Base-by-base conservation (phyloP, 2,329 filamentous ascomycete genomes). In the Onygenales sp. region DNA sequence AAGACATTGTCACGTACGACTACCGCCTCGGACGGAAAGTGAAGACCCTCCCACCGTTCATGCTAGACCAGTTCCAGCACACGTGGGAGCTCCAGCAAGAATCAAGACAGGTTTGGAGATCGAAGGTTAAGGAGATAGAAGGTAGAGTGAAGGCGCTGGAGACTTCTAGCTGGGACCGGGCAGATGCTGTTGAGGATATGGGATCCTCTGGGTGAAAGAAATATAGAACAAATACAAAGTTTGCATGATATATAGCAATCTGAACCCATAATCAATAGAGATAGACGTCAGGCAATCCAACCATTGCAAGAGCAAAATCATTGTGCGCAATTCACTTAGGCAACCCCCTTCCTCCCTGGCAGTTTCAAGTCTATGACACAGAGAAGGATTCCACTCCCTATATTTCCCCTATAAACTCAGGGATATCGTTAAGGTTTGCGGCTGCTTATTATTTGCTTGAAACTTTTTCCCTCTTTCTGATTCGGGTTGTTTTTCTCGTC, bases 1-100 rank as follows among this genome's bases (percentile, higher is more conserved):
- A 96, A 69, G 87, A 92, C 59, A 82, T 89, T 54, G 85, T 87
- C 8, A 75, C 89, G 0, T 94, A 93, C 69, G 86, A 95, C 70
- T 89, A 89, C 67, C 72, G 67, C 33, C 66, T 69, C 31, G 79
- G 72, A 8, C 75, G 72, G 64, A 87, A 85, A 69, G 75, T 75
- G 2, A 50, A 62, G 0, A 63, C 72, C 2, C 66, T 89, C 45
- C 76, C 76, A 48, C 70, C 74, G 0, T 89, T 84, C 60, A 82
- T 87, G 73, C 64, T 82, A 44, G 72, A 79, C 7, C 77, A 80
- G 46, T 82, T 89, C 61, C 69, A 71, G 52, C 69, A 77, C 47
- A 82, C 79, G 11, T 87, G 79, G 72, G 68, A 73, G 43, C 66
- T 80, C 59, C 86, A 91, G 65, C 78, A 86, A 64, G 71, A 77